Evolutionary conservation across 1,139 yeast species (phyloP).

Genomic region (Wickerhamiella pararugosa): DNA sequence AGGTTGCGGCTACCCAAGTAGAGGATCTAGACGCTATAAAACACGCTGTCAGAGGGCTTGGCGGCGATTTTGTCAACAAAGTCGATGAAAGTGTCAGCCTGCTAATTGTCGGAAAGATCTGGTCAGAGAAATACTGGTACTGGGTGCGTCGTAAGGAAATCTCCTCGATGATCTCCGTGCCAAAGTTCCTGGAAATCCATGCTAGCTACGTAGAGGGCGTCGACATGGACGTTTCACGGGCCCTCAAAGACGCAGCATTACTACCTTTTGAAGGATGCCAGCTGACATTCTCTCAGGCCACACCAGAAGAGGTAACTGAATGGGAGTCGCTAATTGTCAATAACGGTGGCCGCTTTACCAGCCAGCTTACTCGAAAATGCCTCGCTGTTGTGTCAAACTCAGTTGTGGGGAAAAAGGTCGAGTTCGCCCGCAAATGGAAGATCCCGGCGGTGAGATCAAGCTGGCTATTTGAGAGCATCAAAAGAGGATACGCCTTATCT

Average conservation of each 20-base stretch:
- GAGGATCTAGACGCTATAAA: conserved; percentile 7
- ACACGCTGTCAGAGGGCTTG: conserved; percentile 12
- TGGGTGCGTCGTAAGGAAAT: conserved; percentile 47
- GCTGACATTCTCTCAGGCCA: conserved; percentile 41
- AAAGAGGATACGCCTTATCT: conserved; percentile 5
- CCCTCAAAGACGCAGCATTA: conserved; percentile 21
- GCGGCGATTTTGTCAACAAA: conserved; percentile 12
- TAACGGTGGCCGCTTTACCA: conserved; percentile 47
- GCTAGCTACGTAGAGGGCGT: conserved; percentile 41
- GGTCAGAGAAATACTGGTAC: conserved; percentile 54
- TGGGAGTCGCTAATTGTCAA: conserved; percentile 29
- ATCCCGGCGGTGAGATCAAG: conserved; percentile 13
- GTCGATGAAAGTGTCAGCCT: conserved; percentile 18
- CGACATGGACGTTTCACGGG: conserved; percentile 23
- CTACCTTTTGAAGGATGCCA: conserved; percentile 35
- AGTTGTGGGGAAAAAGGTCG: conserved; percentile 49
- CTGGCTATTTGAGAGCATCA: conserved; percentile 14
- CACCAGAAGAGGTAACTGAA: conserved; percentile 24
- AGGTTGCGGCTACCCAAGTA: conserved; percentile 1
- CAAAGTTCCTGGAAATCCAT: conserved; percentile 33
- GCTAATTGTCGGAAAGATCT: conserved; percentile 50
- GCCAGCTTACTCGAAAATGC: conserved; percentile 38
- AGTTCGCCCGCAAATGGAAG: conserved; percentile 19
- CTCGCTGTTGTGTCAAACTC: conserved; percentile 31
- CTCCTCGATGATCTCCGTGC: conserved; percentile 38